phyloP scores from a whole-genome alignment of 371 early-diverging fungal species.

The Smittium culicis region DNA sequence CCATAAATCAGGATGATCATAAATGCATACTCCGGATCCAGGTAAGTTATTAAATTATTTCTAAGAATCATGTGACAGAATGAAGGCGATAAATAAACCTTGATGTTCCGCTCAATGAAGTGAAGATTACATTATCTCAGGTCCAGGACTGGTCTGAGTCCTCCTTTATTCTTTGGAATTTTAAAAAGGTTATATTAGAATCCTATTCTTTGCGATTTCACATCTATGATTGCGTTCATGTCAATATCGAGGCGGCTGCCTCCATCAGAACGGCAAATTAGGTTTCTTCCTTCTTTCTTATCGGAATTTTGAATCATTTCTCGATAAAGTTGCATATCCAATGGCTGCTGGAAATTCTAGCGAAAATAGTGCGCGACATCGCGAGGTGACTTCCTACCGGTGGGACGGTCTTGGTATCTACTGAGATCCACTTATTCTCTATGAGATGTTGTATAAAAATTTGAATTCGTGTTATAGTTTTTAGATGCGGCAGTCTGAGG shows the following conservation, averaged over 20 bases:
- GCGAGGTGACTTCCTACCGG: neutral
- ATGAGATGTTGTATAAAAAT: no score
- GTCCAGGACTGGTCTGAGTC: slow-evolving; percentile 19
- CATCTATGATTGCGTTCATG: slow-evolving; percentile 2
- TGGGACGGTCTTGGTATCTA: neutral
- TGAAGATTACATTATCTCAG: slow-evolving; percentile 25
- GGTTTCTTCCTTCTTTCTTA: neutral
- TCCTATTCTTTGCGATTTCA: neutral
- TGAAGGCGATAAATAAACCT: slow-evolving; percentile 22
- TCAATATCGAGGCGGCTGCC: neutral
- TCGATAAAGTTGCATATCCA: neutral
- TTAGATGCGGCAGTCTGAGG: no score
- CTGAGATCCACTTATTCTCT: neutral
- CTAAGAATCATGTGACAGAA: slow-evolving; percentile 19
- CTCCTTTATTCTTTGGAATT: slow-evolving; percentile 11
- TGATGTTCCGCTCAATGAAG: slow-evolving; percentile 19
- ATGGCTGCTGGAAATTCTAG: neutral
- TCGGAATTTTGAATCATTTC: neutral
- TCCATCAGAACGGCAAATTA: neutral
- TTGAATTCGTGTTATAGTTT: no score
- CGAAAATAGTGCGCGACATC: neutral
- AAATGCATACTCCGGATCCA: slow-evolving; percentile 30
- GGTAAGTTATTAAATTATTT: slow-evolving; percentile 23
- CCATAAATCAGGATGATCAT: slow-evolving; percentile 25
- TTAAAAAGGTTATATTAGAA: slow-evolving; percentile 10